phyloP scores from a whole-genome alignment of 352 stramenopile genomes.

The Globisporangium iwayamae region DNA sequence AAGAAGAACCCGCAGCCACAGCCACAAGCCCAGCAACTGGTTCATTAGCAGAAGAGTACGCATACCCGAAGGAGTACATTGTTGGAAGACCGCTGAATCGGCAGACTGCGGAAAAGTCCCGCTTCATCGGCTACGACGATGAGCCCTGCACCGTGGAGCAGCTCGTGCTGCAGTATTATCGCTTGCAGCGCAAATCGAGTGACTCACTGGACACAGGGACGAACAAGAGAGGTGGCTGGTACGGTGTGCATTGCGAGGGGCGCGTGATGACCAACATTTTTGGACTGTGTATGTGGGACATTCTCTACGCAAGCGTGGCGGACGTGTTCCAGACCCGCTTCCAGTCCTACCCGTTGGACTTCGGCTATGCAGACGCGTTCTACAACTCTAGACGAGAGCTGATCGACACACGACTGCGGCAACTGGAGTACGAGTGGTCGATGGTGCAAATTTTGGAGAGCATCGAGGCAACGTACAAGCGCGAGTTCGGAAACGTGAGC shows the following conservation, averaged over 20 bases:
- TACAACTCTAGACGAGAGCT: constrained; percentile 33
- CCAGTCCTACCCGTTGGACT: constrained; percentile 67
- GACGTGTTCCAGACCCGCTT: constrained; percentile 88
- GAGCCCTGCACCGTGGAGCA: constrained; percentile 83
- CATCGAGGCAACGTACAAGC: constrained; percentile 34
- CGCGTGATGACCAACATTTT: constrained; percentile 69
- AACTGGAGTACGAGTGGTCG: constrained; percentile 37
- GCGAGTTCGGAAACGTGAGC: constrained; percentile 48
- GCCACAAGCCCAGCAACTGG: neutral
- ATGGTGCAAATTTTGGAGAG: constrained; percentile 39
- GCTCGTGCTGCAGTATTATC: constrained; percentile 80
- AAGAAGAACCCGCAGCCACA: neutral
- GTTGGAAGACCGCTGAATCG: constrained; percentile 73
- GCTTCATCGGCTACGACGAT: constrained; percentile 87
- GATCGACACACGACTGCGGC: constrained; percentile 43
- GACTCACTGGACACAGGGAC: constrained; percentile 6
- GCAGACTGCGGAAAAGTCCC: constrained; percentile 70
- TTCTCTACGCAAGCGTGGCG: constrained; percentile 72
- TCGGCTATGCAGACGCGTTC: constrained; percentile 59
- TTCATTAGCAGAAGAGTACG: constrained; percentile 19
- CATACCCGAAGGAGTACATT: constrained; percentile 48
- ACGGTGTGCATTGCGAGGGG: constrained; percentile 85
- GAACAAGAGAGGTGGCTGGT: constrained; percentile 52
- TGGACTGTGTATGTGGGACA: constrained; percentile 87
- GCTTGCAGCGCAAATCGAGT: constrained; percentile 20